These are phyloP conservation scores for Xylaria sp. DNA, from an alignment of 2,329 filamentous ascomycete species.

Conservation along the genomic window DNA sequence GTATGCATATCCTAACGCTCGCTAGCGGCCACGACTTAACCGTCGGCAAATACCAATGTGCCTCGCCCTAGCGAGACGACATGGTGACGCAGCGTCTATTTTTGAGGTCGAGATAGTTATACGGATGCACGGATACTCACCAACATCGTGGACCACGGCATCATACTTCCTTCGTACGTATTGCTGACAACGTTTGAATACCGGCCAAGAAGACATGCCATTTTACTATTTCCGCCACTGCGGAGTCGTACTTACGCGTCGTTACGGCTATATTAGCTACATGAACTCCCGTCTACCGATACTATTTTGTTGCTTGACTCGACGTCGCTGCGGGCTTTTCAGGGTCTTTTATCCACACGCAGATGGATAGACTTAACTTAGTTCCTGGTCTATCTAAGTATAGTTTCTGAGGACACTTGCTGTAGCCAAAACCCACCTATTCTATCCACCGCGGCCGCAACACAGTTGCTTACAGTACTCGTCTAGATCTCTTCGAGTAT, in stretches of 20 bases:
- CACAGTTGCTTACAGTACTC: background rate
- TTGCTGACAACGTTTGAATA: background rate
- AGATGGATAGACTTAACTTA: conserved; percentile 4
- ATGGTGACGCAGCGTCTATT: conserved; percentile 18
- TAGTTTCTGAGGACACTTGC: background rate
- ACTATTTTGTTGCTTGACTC: conserved; percentile 12
- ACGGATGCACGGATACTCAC: conserved; percentile 13
- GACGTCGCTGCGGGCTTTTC: conserved; percentile 20
- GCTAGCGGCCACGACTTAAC: conserved; percentile 35
- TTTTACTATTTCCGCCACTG: background rate
- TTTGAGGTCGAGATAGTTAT: conserved; percentile 17
- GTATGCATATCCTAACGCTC: conserved; percentile 37
- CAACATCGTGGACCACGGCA: conserved; percentile 8
- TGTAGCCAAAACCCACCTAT: conserved; percentile 3
- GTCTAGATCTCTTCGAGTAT: background rate
- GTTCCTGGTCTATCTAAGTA: background rate
- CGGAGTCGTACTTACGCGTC: conserved; percentile 12
- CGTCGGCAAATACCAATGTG: conserved; percentile 34
- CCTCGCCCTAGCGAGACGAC: conserved; percentile 26
- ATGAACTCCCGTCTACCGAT: conserved; percentile 1
- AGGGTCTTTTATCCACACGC: conserved; percentile 22
- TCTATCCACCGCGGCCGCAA: conserved; percentile 13
- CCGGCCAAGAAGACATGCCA: background rate
- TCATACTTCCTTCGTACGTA: background rate
- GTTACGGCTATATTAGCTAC: background rate